These are phyloP conservation scores for Aspergillus olivimuriae DNA, from an alignment of 495 filamentous ascomycete species.

Conservation along the genomic window DNA sequence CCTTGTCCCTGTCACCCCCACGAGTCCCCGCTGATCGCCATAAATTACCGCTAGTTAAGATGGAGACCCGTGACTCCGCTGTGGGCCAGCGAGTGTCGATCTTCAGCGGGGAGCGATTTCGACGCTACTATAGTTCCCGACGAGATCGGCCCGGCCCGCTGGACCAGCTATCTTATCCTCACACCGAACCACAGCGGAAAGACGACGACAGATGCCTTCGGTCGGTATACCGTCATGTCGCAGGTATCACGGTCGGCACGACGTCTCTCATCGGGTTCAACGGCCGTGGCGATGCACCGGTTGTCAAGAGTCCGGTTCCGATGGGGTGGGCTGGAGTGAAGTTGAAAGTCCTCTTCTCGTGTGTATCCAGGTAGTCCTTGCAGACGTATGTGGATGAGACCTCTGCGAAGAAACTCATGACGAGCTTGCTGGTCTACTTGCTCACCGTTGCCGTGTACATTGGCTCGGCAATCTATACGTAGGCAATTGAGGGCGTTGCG, in stretches of 20 bases:
- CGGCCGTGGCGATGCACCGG: not conserved
- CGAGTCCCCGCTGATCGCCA: no score
- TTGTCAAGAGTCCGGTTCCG: not conserved
- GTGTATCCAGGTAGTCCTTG: not conserved
- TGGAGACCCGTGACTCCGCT: conserved; percentile 22
- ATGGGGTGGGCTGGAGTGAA: conserved; percentile 21
- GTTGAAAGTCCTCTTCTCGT: conserved; percentile 4
- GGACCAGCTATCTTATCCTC: conserved; percentile 29
- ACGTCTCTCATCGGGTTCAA: conserved; percentile 4
- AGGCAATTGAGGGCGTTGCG: conserved; percentile 18
- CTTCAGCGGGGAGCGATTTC: conserved; percentile 12
- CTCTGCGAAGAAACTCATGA: conserved; percentile 11
- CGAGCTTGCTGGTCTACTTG: conserved; percentile 19
- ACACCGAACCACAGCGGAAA: conserved; percentile 22
- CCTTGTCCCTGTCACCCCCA: no score
- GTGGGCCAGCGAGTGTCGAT: conserved; percentile 34
- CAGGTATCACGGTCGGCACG: conserved; percentile 11
- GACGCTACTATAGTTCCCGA: conserved; percentile 35
- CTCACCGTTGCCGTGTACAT: conserved; percentile 30
- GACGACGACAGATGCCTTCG: conserved; percentile 17
- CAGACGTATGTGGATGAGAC: conserved; percentile 50
- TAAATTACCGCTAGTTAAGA: no score
- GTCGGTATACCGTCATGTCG: conserved; percentile 18
- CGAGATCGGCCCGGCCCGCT: conserved; percentile 25
- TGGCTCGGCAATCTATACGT: conserved; percentile 26